Evolutionary conservation across 192 early-diverging fungal species (phyloP), one percentile per base, ranked within the genome.

Genomic region (Backusella mclennaniae): DNA sequence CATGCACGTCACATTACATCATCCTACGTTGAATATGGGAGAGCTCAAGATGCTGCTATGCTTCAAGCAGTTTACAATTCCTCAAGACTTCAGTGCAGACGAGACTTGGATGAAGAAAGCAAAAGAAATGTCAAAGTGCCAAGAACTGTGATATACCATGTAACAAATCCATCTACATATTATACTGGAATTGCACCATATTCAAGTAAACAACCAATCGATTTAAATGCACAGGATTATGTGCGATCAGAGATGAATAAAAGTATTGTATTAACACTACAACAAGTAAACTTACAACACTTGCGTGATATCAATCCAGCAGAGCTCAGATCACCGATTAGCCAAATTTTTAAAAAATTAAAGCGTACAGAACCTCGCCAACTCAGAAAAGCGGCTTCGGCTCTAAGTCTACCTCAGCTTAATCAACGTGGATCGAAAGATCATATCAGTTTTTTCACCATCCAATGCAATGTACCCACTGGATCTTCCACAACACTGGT

Each of bases 131-230:
- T 52, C 15, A 73, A 69, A 19, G 76, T 72, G 7, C 52, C 66
- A 6, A 74, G 70, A 59, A 82, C 80, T 1, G 36, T 82, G 3
- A 75, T 82, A 21, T 75, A 82, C 56, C 80, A 82, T 71, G 39
- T 69, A 3, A 59, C 69, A 6, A 82, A 74, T 33, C 29, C 73
- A 26, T 73, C 76, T 0, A 72, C 49, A 11, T 82, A 82, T 63
- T 82, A 74, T 35, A 82, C 80, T 7, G 71, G 59, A 19, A 26
- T 33, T 9, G 53, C 52, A 29, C 53, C 78, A 15, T 69, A 74
- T 46, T 17, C 73, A 26, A 15, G 53, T 15, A 73, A 23, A n/a
- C 42, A 35, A 15, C 72, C 76, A 46, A 72, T 73, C 23, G 66
- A 73, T 41, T 26, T 59, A 26, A 36, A 42, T 29, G 42, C 56